phyloP scores from a whole-genome alignment of 257 asterid species.

The Salvia hispanica region DNA sequence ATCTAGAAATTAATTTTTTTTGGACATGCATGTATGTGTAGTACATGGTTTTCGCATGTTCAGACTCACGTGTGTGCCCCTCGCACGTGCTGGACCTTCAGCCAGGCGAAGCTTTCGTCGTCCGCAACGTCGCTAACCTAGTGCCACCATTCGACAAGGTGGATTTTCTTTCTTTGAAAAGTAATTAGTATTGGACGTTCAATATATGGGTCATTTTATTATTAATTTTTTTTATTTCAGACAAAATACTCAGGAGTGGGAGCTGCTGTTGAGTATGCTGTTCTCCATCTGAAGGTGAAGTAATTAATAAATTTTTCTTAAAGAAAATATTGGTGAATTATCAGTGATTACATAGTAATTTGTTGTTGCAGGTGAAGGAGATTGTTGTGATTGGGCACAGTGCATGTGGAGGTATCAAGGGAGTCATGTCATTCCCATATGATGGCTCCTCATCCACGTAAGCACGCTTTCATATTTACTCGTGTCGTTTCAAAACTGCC shows the following conservation, averaged over 20 bases:
- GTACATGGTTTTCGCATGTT: constrained; percentile 91
- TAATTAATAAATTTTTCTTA: too few species aligned
- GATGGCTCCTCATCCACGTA: constrained; percentile 79
- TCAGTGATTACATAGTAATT: background rate
- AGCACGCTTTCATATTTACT: background rate
- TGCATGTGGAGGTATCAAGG: constrained; percentile 95
- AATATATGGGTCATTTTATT: too few species aligned
- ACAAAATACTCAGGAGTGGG: constrained; percentile 73
- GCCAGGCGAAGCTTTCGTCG: constrained; percentile 93
- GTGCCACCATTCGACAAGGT: constrained; percentile 92
- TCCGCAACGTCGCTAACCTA: constrained; percentile 86
- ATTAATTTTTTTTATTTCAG: constrained; percentile 35
- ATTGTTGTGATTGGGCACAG: constrained; percentile 96
- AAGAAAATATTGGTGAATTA: too few species aligned
- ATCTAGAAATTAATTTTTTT: background rate
- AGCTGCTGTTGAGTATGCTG: constrained; percentile 85
- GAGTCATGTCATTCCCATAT: constrained; percentile 79
- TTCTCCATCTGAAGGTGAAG: constrained; percentile 76
- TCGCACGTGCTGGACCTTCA: constrained; percentile 76
- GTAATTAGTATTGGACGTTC: background rate
- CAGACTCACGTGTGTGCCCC: constrained; percentile 96
- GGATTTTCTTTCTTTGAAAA: background rate
- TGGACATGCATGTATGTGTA: constrained; percentile 25
- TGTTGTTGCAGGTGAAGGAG: constrained; percentile 56
- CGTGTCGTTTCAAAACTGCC: too few species aligned